phyloP scores from a whole-genome alignment of 495 filamentous ascomycete species.

The Lentithecium fluviatile region DNA sequence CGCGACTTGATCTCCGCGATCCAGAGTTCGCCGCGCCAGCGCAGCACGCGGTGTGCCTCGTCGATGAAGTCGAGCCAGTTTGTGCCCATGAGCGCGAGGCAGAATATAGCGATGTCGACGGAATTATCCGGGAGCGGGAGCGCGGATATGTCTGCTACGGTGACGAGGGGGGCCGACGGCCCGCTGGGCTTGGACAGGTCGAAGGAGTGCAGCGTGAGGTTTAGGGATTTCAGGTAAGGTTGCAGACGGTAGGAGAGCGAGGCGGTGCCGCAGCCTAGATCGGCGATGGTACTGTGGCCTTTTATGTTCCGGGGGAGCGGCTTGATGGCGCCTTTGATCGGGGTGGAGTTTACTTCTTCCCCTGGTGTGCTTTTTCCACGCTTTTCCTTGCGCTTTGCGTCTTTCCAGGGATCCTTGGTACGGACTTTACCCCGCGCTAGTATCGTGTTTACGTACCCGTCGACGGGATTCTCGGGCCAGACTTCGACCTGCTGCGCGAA shows the following conservation, averaged over 20 bases:
- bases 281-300: slow-evolving; percentile 72
- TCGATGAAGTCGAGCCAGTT: slow-evolving; percentile 96
- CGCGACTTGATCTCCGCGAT: slow-evolving; percentile 93
- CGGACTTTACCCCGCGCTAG: slow-evolving; percentile 53
- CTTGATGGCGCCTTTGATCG: slow-evolving; percentile 26
- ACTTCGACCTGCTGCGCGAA: slow-evolving; percentile 91
- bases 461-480: slow-evolving; percentile 95
- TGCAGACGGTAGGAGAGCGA: slow-evolving; percentile 61
- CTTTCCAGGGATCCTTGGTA: slow-evolving; percentile 20
- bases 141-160: slow-evolving; percentile 80
- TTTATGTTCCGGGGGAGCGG: slow-evolving; percentile 49
- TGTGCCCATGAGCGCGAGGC: slow-evolving; percentile 95
- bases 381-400: slow-evolving; percentile 39
- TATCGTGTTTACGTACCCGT: slow-evolving; percentile 71
- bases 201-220: slow-evolving; percentile 66
- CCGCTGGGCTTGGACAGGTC: slow-evolving; percentile 60
- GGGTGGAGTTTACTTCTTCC: slow-evolving; percentile 10
- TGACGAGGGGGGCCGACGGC: slow-evolving; percentile 60
- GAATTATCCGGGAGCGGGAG: slow-evolving; percentile 69
- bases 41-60: slow-evolving; percentile 85
- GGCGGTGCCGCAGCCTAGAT: slow-evolving; percentile 81
- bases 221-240: slow-evolving; percentile 55
- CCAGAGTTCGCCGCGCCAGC: slow-evolving; percentile 94
- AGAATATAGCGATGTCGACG: slow-evolving; percentile 87
- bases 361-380: slow-evolving; percentile 34